Evolutionary conservation across 129 eudicot genomes (phyloP).

Genomic region (Artemisia argyi): DNA sequence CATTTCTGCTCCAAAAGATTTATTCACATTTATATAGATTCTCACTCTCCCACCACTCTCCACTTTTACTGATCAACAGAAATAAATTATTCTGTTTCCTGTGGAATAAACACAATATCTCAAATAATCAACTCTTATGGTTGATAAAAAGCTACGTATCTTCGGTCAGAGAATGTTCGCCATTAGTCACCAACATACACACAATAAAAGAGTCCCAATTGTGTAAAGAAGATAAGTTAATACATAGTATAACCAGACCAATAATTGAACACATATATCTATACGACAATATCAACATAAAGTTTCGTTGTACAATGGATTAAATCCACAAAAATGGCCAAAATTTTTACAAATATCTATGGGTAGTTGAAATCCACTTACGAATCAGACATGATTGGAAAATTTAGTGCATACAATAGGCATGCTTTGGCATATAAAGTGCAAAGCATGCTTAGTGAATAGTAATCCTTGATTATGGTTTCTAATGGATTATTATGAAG

Average conservation of each 20-base stretch:
- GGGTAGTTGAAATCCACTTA: neutral
- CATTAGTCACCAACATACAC: conserved; percentile 2
- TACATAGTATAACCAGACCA: neutral
- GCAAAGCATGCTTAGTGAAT: conserved; percentile 32
- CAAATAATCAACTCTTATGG: neutral
- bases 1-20: conserved; percentile 20
- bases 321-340: too few relatives aligned
- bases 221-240: conserved; percentile 2
- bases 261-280: neutral
- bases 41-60: neutral
- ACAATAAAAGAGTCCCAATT: neutral
- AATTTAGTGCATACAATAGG: conserved; percentile 16
- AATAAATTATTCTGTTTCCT: conserved; percentile 4
- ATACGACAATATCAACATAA: too few relatives aligned
- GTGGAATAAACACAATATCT: conserved; percentile 1
- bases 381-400: neutral
- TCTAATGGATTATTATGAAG: conserved; percentile 13
- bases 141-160: conserved; percentile 24
- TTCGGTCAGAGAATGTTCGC: conserved; percentile 3
- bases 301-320: neutral
- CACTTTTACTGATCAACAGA: conserved; percentile 1
- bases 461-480: conserved; percentile 28
- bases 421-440: conserved; percentile 29
- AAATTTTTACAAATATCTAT: too few relatives aligned
- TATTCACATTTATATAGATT: neutral